A percentile compares a stretch with the other conserved stretches of the same genome.
Evolutionary conservation across 495 filamentous ascomycete species (phyloP).

Genomic region (Pseudomonodictys pantanalensis): DNA sequence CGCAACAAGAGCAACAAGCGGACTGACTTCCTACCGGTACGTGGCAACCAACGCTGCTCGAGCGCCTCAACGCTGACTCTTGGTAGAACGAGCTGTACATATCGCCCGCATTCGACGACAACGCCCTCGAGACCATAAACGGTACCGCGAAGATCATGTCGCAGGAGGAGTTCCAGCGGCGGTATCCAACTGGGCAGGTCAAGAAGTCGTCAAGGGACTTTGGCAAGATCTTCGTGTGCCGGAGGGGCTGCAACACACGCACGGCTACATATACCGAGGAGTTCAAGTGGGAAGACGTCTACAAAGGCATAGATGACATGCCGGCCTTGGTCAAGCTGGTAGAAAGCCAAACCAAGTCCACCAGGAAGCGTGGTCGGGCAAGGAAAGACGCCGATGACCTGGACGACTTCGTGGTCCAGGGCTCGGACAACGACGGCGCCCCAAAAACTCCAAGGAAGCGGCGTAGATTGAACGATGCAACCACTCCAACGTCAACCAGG

Average conservation of each 20-base stretch:
- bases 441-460: constrained; percentile 61
- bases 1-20: constrained; percentile 77
- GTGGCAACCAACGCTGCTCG: neutral
- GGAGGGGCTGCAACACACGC: constrained; percentile 80
- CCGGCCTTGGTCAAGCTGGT: constrained; percentile 61
- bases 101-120: constrained; percentile 76
- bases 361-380: constrained; percentile 53
- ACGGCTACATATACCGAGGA: constrained; percentile 91
- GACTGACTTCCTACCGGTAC: constrained; percentile 69
- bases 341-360: constrained; percentile 65
- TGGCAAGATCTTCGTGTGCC: constrained; percentile 88
- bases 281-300: constrained; percentile 86
- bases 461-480: constrained; percentile 48
- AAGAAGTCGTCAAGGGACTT: constrained; percentile 69
- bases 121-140: constrained; percentile 85
- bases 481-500: constrained; percentile 58
- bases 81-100: constrained; percentile 85
- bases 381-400: constrained; percentile 43
- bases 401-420: constrained; percentile 47
- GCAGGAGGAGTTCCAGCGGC: constrained; percentile 56
- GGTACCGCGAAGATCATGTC: constrained; percentile 83
- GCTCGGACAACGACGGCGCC: constrained; percentile 47
- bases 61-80: constrained; percentile 14
- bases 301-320: constrained; percentile 62
- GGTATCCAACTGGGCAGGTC: constrained; percentile 74